phyloP scores from a whole-genome alignment of 306 rosid species.

The Canavalia ensiformis region DNA sequence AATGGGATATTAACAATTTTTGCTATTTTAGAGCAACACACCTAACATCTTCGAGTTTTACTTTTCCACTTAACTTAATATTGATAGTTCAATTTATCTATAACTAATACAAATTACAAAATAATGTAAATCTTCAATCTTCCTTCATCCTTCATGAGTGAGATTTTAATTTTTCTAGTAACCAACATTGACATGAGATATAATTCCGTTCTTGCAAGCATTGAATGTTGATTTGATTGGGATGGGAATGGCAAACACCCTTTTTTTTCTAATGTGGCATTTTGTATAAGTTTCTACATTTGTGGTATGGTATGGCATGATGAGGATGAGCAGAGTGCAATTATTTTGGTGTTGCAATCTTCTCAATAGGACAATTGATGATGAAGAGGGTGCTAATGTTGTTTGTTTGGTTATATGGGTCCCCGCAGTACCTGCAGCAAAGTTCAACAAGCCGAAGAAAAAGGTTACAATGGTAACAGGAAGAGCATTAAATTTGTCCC shows the following conservation, averaged over 20 bases:
- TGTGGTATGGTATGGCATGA: conserved; percentile 26
- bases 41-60: background rate
- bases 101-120: background rate
- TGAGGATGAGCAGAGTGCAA: conserved; percentile 22
- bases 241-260: conserved; percentile 19
- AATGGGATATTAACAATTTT: conserved; percentile 7
- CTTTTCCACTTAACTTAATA: background rate
- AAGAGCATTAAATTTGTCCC: conserved; percentile 72
- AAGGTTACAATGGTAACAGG: conserved; percentile 28
- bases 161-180: background rate
- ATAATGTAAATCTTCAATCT: background rate
- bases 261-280: background rate
- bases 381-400: conserved; percentile 5
- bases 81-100: background rate
- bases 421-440: conserved; percentile 38
- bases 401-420: conserved; percentile 18
- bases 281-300: conserved; percentile 22
- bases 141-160: background rate
- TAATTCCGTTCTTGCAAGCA: background rate
- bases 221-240: background rate
- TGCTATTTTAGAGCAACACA: background rate
- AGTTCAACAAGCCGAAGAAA: background rate
- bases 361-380: conserved; percentile 22
- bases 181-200: background rate
- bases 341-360: conserved; percentile 22